Evolutionary conservation across 1,284 basidiomycete genomes (phyloP).

Genomic region (Apiotrichum akiyoshidainum): DNA sequence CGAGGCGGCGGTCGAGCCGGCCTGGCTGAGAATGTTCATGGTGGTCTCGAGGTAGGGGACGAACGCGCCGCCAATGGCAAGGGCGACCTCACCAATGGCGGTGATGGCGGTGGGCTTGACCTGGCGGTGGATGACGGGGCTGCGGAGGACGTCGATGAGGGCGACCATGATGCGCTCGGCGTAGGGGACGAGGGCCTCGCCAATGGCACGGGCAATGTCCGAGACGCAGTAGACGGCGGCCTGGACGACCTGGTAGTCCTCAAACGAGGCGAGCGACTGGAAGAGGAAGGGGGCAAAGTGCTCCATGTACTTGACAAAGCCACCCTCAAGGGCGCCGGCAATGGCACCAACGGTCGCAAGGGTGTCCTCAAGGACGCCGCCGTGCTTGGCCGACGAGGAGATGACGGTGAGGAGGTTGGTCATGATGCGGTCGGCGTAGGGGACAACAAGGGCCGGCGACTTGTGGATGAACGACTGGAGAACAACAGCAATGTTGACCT

Average conservation of each 20-base stretch:
- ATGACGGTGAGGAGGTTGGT: constrained; percentile 83
- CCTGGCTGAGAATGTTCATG: constrained; percentile 88
- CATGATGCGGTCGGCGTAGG: constrained; percentile 93
- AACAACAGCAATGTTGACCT: constrained; percentile 91
- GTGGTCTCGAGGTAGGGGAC: constrained; percentile 86
- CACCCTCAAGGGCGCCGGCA: constrained; percentile 70
- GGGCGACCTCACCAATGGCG: constrained; percentile 94
- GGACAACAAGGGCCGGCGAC: constrained; percentile 76
- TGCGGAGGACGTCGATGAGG: constrained; percentile 86
- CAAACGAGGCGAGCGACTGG: constrained; percentile 84
- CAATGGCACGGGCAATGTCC: constrained; percentile 88
- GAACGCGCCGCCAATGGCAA: constrained; percentile 83
- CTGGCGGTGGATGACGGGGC: constrained; percentile 82
- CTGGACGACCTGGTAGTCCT: constrained; percentile 92
- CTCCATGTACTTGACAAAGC: constrained; percentile 83
- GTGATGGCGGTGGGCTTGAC: constrained; percentile 95
- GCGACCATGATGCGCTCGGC: constrained; percentile 85
- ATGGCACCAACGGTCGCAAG: constrained; percentile 93
- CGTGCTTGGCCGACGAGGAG: constrained; percentile 81
- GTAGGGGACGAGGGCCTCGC: constrained; percentile 77
- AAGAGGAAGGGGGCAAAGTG: constrained; percentile 89
- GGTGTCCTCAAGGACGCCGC: constrained; percentile 94
- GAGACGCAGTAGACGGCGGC: constrained; percentile 94
- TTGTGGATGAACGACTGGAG: constrained; percentile 81
- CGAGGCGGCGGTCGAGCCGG: constrained; percentile 76